Base-by-base conservation (phyloP, 345 rosid species). In the Raphanus sativus region DNA sequence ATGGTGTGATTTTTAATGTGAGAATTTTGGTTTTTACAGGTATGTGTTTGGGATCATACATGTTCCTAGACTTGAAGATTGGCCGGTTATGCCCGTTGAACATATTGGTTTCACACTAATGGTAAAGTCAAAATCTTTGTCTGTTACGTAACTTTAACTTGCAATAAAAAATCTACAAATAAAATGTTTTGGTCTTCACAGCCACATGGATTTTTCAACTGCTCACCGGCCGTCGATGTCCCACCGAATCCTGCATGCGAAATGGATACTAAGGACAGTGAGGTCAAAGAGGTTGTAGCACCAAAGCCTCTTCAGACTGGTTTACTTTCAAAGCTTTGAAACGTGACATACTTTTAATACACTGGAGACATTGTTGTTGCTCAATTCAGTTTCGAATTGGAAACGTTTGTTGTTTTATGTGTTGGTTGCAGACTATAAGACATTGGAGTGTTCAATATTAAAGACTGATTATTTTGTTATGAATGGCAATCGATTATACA, bases 201-300 rank as follows among this genome's bases (percentile, higher is more conserved):
- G 98, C 98, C 98, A 38, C 98, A 94, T 61, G 98, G 98, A 48
- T 94, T 94, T 77, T 94, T 92, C 82, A 94, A 92, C 73, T 89
- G 95, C 85, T 94, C 98, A 8, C 98, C 97, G 2, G 97, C 98
- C 0, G 87, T 90, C 21, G 98, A 94, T 64, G 98, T 94, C 17
- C 98, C 98, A 1, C 98, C 98, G 15, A 89, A 78, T 55, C 72
- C 86, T 32, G 50, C 73, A 8, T 88, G 95, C 64, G 96, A 94
- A 80, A 38, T 83, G 84, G 96, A 92, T 15, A 55, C 81, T 4
- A 90, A 89, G 74, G 92, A 90, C 69, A 83, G 36, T 40, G 91
- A 87, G 42, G 88, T 78, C 45, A 92, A 90, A 81, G 96, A 90
- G 55, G 79, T 65, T 21, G 81, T 16, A 2, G 75, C 68, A 15